Evolutionary conservation across 1,284 basidiomycete genomes (phyloP).

Genomic region (Trichosporon asahii): DNA sequence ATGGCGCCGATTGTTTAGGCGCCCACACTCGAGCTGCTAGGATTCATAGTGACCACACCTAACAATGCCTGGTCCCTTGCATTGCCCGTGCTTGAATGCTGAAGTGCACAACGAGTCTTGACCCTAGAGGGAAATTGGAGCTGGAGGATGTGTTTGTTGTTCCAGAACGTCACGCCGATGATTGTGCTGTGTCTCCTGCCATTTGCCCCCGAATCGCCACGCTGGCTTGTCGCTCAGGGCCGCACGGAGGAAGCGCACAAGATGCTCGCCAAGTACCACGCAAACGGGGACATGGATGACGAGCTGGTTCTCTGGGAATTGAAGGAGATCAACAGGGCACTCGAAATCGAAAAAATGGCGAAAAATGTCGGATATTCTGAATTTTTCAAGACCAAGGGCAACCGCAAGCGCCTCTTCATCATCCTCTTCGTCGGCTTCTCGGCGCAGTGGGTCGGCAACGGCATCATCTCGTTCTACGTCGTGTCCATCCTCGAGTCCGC

Average conservation of each 20-base stretch:
- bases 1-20: no score
- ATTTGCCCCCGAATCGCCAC: slow-evolving; percentile 41
- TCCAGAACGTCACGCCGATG: slow-evolving; percentile 15
- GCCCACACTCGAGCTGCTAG: no score
- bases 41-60: no score
- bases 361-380: slow-evolving; percentile 4
- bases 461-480: slow-evolving; percentile 13
- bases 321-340: slow-evolving; percentile 50
- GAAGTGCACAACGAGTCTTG: no score
- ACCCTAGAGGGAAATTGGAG: slow-evolving; percentile 18
- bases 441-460: slow-evolving; percentile 14
- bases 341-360: slow-evolving; percentile 37
- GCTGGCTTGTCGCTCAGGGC: slow-evolving; percentile 41
- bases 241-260: slow-evolving; percentile 31
- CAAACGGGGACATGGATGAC: slow-evolving; percentile 49
- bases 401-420: slow-evolving; percentile 54
- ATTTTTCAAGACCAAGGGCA: slow-evolving; percentile 40
- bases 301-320: slow-evolving; percentile 49
- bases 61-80: no score
- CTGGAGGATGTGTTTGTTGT: slow-evolving; percentile 28
- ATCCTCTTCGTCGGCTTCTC: slow-evolving; percentile 45
- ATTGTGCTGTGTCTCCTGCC: slow-evolving; percentile 12
- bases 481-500: slow-evolving; percentile 20
- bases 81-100: no score
- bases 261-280: slow-evolving; percentile 53